These are phyloP conservation scores for Arxiozyma heterogenica DNA, from an alignment of 1,139 yeast species.

Conservation along the genomic window DNA sequence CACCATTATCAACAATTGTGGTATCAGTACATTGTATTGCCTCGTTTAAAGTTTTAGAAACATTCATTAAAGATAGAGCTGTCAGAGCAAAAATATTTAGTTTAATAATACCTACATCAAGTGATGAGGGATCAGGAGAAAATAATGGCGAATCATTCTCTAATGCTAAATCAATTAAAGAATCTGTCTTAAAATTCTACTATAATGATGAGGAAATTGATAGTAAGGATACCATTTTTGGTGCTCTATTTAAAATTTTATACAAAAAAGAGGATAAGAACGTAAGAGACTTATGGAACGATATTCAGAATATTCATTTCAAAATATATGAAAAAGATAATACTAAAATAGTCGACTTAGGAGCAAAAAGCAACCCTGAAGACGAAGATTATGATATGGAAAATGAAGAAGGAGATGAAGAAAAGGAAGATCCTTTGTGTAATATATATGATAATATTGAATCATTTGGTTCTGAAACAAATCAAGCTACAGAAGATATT, in stretches of 20 bases:
- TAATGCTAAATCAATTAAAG: conserved; percentile 13
- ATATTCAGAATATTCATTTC: conserved; percentile 46
- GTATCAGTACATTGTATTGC: conserved; percentile 86
- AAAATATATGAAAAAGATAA: conserved; percentile 31
- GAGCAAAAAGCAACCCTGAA: conserved; percentile 17
- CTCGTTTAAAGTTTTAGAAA: conserved; percentile 62
- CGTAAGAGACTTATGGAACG: conserved; percentile 47
- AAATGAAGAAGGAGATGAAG: neutral
- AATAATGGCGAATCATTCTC: conserved; percentile 6
- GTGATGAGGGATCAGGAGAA: conserved; percentile 1
- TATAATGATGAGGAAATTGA: conserved; percentile 56
- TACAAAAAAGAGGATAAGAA: conserved; percentile 32
- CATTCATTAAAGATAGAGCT: conserved; percentile 44
- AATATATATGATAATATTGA: neutral
- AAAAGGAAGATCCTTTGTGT: conserved; percentile 32
- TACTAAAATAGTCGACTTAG: neutral
- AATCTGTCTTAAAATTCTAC: conserved; percentile 50
- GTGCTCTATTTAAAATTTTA: conserved; percentile 59
- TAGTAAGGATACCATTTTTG: conserved; percentile 66
- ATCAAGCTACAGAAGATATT: conserved; percentile 37
- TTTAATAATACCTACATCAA: conserved; percentile 16
- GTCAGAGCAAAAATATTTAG: conserved; percentile 23
- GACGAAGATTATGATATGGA: conserved; percentile 1
- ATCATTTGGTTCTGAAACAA: neutral
- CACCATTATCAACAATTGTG: conserved; percentile 36